phyloP scores from a whole-genome alignment of 805 yeast species.

The Kluyveromyces siamensis region DNA sequence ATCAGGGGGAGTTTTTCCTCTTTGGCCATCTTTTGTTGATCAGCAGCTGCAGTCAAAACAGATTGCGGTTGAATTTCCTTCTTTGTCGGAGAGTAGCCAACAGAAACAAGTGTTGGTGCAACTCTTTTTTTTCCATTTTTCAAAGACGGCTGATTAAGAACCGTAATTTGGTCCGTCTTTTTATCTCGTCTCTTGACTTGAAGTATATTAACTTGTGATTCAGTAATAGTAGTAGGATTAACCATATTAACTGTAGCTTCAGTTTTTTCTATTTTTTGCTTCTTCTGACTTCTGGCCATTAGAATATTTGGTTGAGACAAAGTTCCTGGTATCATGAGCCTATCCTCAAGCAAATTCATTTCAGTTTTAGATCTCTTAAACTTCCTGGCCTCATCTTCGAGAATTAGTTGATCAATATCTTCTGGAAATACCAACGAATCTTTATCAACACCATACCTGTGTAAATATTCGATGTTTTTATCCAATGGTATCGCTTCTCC shows the following conservation, averaged over 20 bases:
- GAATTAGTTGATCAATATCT: slow-evolving; percentile 62
- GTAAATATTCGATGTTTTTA: slow-evolving; percentile 57
- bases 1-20: neutral
- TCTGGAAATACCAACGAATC: slow-evolving; percentile 84
- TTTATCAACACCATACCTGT: slow-evolving; percentile 80
- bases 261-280: neutral
- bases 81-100: slow-evolving; percentile 23
- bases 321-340: slow-evolving; percentile 6
- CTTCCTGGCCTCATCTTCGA: slow-evolving; percentile 56
- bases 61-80: slow-evolving; percentile 8
- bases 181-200: slow-evolving; percentile 24
- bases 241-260: neutral
- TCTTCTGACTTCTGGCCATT: neutral
- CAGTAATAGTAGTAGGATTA: neutral
- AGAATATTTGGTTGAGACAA: slow-evolving; percentile 6
- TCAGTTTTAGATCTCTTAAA: slow-evolving; percentile 15
- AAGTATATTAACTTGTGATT: slow-evolving; percentile 14
- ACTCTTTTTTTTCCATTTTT: slow-evolving; percentile 73
- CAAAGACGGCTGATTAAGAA: slow-evolving; percentile 44
- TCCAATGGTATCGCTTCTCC: slow-evolving; percentile 58
- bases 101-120: slow-evolving; percentile 56
- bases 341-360: slow-evolving; percentile 1
- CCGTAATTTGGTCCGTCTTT: slow-evolving; percentile 5
- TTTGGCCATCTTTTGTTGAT: neutral
- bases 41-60: neutral